Conservation (phyloP, 768 basidiomycete species). For the Gymnopilus junonius region DNA sequence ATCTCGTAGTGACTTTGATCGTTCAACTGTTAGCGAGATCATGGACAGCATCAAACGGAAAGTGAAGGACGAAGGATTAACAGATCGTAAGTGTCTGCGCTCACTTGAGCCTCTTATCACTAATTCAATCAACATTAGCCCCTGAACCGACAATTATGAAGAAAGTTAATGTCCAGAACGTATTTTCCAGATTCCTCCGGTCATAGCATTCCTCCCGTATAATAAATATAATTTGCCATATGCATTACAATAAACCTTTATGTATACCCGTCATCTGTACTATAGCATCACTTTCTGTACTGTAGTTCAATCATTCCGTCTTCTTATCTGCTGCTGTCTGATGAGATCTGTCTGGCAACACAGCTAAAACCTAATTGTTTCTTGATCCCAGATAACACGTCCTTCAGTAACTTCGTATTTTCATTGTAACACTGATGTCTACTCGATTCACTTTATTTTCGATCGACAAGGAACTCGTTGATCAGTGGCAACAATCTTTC, state of each 20-base stretch:
- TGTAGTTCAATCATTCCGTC: conserved; percentile 41
- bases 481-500: no score
- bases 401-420: no score
- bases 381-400: no score
- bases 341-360: conserved; percentile 71
- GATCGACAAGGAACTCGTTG: no score
- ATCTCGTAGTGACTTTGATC: conserved; percentile 88
- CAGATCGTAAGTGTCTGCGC: conserved; percentile 67
- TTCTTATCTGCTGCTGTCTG: conserved; percentile 45
- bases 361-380: conserved; percentile 76
- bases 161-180: conserved; percentile 77
- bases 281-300: conserved; percentile 12
- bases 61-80: conserved; percentile 85
- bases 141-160: conserved; percentile 90
- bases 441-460: no score
- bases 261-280: conserved; percentile 23
- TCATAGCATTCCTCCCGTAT: conserved; percentile 29
- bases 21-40: conserved; percentile 84
- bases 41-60: conserved; percentile 94
- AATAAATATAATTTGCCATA: background rate
- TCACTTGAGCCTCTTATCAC: background rate
- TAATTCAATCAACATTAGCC: conserved; percentile 46
- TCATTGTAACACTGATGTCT: no score
- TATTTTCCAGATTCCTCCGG: conserved; percentile 77
- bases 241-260: conserved; percentile 5